Conservation (phyloP, 371 early-diverging fungal species). For the Mucor racemosus region DNA sequence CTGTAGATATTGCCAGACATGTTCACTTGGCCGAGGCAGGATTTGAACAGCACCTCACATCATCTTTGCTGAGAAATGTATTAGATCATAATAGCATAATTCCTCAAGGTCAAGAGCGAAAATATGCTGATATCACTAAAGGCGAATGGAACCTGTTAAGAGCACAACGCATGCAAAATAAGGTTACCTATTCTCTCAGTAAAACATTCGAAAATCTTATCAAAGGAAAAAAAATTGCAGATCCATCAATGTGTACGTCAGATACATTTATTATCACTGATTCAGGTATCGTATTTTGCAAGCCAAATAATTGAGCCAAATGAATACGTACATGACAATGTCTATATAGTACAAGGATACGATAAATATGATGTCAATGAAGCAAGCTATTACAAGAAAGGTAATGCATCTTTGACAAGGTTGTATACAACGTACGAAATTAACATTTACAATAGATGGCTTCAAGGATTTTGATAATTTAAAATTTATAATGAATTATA, state of each 20-base stretch:
- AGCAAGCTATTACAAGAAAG: background rate
- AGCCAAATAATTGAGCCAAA: background rate
- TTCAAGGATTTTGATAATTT: background rate
- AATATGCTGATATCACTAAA: background rate
- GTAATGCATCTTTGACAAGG: background rate
- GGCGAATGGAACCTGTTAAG: background rate
- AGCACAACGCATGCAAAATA: background rate
- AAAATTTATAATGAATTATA: background rate
- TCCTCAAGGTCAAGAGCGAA: background rate
- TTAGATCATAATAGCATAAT: background rate
- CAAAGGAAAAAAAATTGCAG: background rate
- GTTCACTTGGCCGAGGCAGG: too few species aligned
- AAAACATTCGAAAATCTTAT: background rate
- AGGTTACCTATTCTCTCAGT: background rate
- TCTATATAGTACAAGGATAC: background rate
- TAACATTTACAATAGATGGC: background rate
- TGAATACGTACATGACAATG: background rate
- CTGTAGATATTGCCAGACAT: background rate
- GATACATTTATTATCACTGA: background rate
- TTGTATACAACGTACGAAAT: background rate
- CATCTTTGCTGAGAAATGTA: background rate
- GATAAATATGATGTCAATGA: background rate
- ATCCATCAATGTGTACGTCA: too few species aligned
- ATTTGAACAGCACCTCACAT: background rate
- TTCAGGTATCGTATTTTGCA: background rate